Evolutionary conservation across 2,329 filamentous ascomycete genomes (phyloP).

Genomic region (Lachnellula occidentalis): DNA sequence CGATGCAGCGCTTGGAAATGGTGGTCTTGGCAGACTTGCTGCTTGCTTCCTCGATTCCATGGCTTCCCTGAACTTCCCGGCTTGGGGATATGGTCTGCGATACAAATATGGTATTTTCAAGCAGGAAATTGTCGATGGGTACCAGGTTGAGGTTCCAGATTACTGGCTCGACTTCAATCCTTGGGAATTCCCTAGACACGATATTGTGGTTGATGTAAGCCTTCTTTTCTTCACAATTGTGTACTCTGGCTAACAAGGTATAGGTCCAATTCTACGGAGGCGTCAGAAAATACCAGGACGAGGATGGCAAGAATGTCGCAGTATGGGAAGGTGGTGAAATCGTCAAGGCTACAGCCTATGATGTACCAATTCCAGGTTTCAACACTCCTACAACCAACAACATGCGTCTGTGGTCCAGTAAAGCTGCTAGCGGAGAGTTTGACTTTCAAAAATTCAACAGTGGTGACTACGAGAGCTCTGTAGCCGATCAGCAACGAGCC

Average conservation of each 20-base stretch:
- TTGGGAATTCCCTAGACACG: conserved; percentile 95
- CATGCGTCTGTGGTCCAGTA: conserved; percentile 93
- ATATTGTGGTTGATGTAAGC: conserved; percentile 81
- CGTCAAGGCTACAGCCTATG: conserved; percentile 87
- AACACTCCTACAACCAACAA: conserved; percentile 91
- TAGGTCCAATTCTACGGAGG: conserved; percentile 87
- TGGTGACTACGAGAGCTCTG: conserved; percentile 92
- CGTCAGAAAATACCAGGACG: conserved; percentile 69
- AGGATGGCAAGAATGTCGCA: conserved; percentile 66
- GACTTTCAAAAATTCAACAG: conserved; percentile 99
- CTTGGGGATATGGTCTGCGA: conserved; percentile 93
- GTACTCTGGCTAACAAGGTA: conserved; percentile 8
- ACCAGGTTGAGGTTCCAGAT: conserved; percentile 96
- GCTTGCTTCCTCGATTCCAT: conserved; percentile 97
- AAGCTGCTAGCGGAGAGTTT: conserved; percentile 93
- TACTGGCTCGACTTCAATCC: conserved; percentile 99
- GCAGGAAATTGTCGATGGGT: conserved; percentile 96
- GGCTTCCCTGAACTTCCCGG: conserved; percentile 89
- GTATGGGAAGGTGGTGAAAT: conserved; percentile 92
- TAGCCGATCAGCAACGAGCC: conserved; percentile 96
- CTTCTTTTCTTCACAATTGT: conserved; percentile 26
- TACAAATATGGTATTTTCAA: conserved; percentile 99
- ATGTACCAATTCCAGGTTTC: conserved; percentile 88
- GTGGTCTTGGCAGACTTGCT: conserved; percentile 87
- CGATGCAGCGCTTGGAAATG: conserved; percentile 93